phyloP scores from a whole-genome alignment of 306 rosid species.

The Luffa aegyptiaca region DNA sequence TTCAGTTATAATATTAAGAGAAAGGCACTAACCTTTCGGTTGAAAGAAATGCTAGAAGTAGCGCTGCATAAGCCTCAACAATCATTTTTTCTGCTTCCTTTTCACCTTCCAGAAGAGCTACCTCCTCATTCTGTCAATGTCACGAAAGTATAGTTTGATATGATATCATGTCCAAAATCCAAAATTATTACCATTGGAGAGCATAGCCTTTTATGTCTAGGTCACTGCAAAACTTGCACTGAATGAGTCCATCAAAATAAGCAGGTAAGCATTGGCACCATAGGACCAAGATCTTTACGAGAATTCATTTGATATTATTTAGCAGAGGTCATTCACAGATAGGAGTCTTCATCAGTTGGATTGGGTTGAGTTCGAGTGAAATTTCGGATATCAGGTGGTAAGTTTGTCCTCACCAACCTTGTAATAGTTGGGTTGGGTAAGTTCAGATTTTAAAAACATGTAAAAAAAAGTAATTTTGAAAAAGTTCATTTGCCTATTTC shows the following conservation, averaged over 20 bases:
- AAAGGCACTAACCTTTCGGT: conserved; percentile 35
- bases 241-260: background rate
- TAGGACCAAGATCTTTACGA: background rate
- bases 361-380: background rate
- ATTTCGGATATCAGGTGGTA: background rate
- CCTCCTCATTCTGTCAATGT: conserved; percentile 63
- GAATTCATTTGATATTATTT: background rate
- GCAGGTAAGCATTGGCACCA: background rate
- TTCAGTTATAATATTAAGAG: background rate
- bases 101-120: conserved; percentile 72
- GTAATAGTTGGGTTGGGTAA: background rate
- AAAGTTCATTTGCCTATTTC: background rate
- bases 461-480: background rate
- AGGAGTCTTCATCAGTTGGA: background rate
- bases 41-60: conserved; percentile 53
- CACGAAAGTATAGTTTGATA: conserved; percentile 13
- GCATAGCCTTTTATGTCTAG: background rate
- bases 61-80: conserved; percentile 44
- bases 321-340: background rate
- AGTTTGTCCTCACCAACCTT: background rate
- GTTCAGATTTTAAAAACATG: background rate
- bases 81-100: conserved; percentile 87
- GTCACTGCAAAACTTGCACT: background rate
- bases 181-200: background rate
- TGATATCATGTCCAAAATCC: background rate